Evolutionary conservation across 2,329 filamentous ascomycete species (phyloP), one percentile per base, ranked within the genome.

Genomic region (Fusarium pseudocircinatum): DNA sequence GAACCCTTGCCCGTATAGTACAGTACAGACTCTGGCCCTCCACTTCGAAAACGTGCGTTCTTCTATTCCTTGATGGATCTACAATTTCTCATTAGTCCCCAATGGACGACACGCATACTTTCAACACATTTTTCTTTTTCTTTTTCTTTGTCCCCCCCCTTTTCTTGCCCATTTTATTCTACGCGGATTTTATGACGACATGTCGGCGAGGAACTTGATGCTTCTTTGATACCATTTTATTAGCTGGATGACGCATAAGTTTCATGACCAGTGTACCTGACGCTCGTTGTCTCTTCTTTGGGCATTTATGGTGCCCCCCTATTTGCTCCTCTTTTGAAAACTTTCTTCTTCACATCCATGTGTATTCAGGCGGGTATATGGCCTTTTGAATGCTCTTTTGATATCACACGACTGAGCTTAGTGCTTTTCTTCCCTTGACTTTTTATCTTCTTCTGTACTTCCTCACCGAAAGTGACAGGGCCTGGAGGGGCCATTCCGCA

Each of bases 151-250:
- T 44, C 52, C 56, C 63, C 63, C 37, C 13, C n/a, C 18, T 43
- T 43, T 34, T 37, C 49, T 44, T 46, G 47, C 30, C 63, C 36
- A 30, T 63, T 62, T 63, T 60, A 63, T 53, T 58, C 52, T 67
- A 67, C 60, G 72, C 60, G 73, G 61, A 67, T 49, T 71, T 77
- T 54, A 77, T 75, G 69, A 76, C 69, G 66, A 72, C 61, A 78
- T 64, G 72, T 76, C 72, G 68, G 76, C 63, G 67, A 75, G 70
- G 70, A 76, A 76, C 68, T 70, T 69, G 61, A 74, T 75, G 61
- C 77, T 75, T 76, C 70, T 74, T 74, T 75, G 75, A 75, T 78
- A 72, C 69, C 73, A 75, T 74, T 75, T 78, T 78, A 78, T 78
- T 78, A 77, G 74, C 75, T 77, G 73, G 60, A 72, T 67, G 68